Base-by-base conservation (phyloP, 345 rosid species). In the Dimocarpus longan region DNA sequence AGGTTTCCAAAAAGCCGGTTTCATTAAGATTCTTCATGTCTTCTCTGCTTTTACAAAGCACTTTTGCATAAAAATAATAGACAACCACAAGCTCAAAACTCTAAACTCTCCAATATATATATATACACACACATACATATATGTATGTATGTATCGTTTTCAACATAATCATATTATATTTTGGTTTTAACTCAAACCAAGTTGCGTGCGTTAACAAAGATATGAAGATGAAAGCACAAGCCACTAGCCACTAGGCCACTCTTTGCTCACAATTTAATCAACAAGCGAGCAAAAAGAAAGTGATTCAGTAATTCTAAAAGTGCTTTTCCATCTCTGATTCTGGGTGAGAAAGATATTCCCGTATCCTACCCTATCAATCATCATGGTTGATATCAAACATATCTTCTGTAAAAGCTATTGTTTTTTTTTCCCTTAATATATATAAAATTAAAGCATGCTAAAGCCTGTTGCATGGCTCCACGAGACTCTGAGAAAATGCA, bases 21-120 rank as follows among this genome's bases (percentile, higher is more conserved):
- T 56, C 43, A n/a, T 59, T 60, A 7, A 68, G 85, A 83, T 86
- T 81, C 85, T 81, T 24, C 77, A 67, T 83, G 81, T 80, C 81
- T 46, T 13, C 68, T 12, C 13, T 40, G 68, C 60, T 44, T 44
- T 74, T 74, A 16, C 7, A 74, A 48, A 52, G 57, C n/a, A 37
- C 48, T 42, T 66, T 52, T 63, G 69, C 28, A 69, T 16, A 57
- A 28, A 66, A 32, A 19, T 32, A 13, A 67, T 57, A 12, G 50
- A 66, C 56, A 19, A 66, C 66, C 73, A 71, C 37, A 37, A 85
- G 12, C 22, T 71, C 39, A 64, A 24, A 71, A 60, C 72, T 50
- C 69, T 73, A 16, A 12, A 3, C 0, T 10, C 4, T 46, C 1
- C 4, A 46, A 10, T 46, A 10, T 46, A 46, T 46, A 46, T 28